Conservation (phyloP, 257 asterid species). For the Solanum pennellii region DNA sequence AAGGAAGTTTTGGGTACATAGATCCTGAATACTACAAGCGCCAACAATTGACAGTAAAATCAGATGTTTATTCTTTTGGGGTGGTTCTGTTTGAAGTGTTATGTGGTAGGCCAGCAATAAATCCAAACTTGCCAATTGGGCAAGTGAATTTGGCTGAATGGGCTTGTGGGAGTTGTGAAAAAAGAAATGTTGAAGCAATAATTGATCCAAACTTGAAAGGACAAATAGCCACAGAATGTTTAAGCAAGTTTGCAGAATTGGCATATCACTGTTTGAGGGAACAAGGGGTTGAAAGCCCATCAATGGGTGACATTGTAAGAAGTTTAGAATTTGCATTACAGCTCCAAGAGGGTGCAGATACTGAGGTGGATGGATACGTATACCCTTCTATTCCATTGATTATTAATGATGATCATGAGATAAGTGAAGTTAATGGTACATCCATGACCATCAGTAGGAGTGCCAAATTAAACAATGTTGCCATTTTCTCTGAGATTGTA, state of each 20-base stretch:
- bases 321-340: conserved; percentile 50
- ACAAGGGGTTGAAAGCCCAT: conserved; percentile 31
- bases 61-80: conserved; percentile 64
- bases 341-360: conserved; percentile 40
- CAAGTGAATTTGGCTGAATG: conserved; percentile 46
- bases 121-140: conserved; percentile 10
- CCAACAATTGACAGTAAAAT: conserved; percentile 47
- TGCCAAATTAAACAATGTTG: background rate
- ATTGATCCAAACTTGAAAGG: conserved; percentile 31
- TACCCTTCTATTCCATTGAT: background rate
- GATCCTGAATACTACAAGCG: conserved; percentile 55
- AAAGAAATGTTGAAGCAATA: conserved; percentile 27
- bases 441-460: background rate
- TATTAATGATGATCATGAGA: background rate
- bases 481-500: conserved; percentile 15
- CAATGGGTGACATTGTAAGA: conserved; percentile 53
- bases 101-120: conserved; percentile 34
- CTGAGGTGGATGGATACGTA: background rate
- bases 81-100: conserved; percentile 47
- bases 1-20: conserved; percentile 57
- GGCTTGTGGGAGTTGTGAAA: conserved; percentile 24
- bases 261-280: conserved; percentile 36
- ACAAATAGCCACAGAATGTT: conserved; percentile 36
- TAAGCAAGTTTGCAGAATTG: conserved; percentile 25
- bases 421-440: background rate